Evolutionary conservation across 1,284 basidiomycete species (phyloP).

Genomic region (Erythrobasidium hasegawianum): DNA sequence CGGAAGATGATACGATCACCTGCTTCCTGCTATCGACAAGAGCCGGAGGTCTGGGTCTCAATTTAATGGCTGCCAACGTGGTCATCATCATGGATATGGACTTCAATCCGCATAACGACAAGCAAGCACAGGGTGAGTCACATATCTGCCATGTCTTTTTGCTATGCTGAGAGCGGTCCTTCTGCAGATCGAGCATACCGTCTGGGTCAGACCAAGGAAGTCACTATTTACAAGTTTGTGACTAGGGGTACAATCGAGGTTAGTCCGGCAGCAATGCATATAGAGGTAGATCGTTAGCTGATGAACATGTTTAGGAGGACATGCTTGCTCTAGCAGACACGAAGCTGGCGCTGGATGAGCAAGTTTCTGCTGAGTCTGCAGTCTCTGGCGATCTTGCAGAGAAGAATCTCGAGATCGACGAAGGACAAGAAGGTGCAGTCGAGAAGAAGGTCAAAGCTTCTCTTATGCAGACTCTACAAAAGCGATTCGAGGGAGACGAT

Average conservation of each 20-base stretch:
- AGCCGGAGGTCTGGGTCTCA: slow-evolving; percentile 64
- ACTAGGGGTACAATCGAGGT: slow-evolving; percentile 83
- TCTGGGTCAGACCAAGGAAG: slow-evolving; percentile 89
- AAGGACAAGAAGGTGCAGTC: slow-evolving; percentile 60
- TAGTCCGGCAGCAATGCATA: slow-evolving; percentile 22
- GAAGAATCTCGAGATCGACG: slow-evolving; percentile 45
- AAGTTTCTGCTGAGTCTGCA: slow-evolving; percentile 59
- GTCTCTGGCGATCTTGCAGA: slow-evolving; percentile 19
- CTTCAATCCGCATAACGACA: slow-evolving; percentile 66
- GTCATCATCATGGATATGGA: slow-evolving; percentile 94
- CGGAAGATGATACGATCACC: slow-evolving; percentile 80
- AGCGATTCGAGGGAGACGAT: slow-evolving; percentile 59
- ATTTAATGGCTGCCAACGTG: slow-evolving; percentile 69
- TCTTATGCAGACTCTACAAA: slow-evolving; percentile 70
- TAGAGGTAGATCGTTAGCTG: neutral
- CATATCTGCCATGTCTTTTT: neutral
- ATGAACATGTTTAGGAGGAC: slow-evolving; percentile 60
- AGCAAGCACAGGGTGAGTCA: neutral
- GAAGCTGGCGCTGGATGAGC: slow-evolving; percentile 85
- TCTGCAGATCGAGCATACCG: slow-evolving; percentile 93
- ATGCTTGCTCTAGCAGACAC: slow-evolving; percentile 85
- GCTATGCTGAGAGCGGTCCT: no score
- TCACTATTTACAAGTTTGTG: slow-evolving; percentile 79
- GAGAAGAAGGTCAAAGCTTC: slow-evolving; percentile 60
- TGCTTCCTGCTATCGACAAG: slow-evolving; percentile 94